phyloP scores from a whole-genome alignment of 768 basidiomycete species.

The Naganishia onofrii region DNA sequence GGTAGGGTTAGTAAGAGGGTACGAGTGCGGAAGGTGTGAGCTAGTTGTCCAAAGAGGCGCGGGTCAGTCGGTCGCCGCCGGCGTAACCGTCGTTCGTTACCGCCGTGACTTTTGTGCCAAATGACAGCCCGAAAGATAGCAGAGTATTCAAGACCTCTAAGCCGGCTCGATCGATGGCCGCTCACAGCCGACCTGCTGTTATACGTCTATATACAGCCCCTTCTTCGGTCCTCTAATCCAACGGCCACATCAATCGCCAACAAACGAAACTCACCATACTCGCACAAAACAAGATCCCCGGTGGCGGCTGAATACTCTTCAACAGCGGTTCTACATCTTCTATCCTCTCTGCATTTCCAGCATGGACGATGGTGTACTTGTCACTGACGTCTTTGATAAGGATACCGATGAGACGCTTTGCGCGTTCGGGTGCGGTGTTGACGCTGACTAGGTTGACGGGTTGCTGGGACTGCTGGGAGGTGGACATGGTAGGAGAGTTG shows the following conservation, averaged over 20 bases:
- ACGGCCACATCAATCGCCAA: too few relatives aligned
- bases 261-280: slow-evolving; percentile 39
- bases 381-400: slow-evolving; percentile 46
- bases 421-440: slow-evolving; percentile 49
- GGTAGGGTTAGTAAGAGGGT: background rate
- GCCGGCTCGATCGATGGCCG: too few relatives aligned
- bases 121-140: too few relatives aligned
- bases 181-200: too few relatives aligned
- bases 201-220: too few relatives aligned
- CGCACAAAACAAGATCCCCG: slow-evolving; percentile 45
- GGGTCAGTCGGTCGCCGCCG: too few relatives aligned
- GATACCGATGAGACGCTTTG: slow-evolving; percentile 42
- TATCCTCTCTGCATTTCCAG: slow-evolving; percentile 42
- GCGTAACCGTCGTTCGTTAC: too few relatives aligned
- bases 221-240: too few relatives aligned
- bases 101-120: too few relatives aligned
- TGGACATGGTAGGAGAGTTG: slow-evolving; percentile 1
- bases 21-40: background rate
- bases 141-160: too few relatives aligned
- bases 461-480: background rate
- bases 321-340: slow-evolving; percentile 45
- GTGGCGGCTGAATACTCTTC: slow-evolving; percentile 39
- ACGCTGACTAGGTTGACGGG: slow-evolving; percentile 46
- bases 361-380: slow-evolving; percentile 44
- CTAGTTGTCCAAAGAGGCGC: too few relatives aligned